These are phyloP conservation scores for Ceratocystis ficicola DNA, from an alignment of 2,329 filamentous ascomycete genomes.

Conservation along the genomic window DNA sequence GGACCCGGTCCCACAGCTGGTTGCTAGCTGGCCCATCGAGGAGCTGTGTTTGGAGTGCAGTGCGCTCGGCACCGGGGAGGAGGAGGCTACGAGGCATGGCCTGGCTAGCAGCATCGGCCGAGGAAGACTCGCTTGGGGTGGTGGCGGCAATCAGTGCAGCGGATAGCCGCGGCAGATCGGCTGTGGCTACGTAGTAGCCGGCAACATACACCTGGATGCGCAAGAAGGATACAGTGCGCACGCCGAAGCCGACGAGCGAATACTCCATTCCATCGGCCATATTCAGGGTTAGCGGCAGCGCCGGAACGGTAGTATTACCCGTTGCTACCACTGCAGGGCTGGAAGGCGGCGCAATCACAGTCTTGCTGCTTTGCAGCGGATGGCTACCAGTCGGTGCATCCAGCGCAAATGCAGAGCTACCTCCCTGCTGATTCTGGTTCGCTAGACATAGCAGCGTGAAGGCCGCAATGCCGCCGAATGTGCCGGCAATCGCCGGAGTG, in stretches of 20 bases:
- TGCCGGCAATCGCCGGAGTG: neutral
- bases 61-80: conserved; percentile 62
- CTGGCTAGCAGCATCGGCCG: no score
- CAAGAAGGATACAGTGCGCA: conserved; percentile 81
- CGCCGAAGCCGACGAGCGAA: conserved; percentile 74
- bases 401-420: neutral
- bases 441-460: neutral
- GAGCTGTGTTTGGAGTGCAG: conserved; percentile 54
- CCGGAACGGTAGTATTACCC: conserved; percentile 65
- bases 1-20: conserved; percentile 59
- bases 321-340: conserved; percentile 37
- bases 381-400: conserved; percentile 19
- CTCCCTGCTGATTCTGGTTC: neutral
- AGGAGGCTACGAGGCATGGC: conserved; percentile 31
- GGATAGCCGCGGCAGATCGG: conserved; percentile 73
- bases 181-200: conserved; percentile 76
- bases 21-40: conserved; percentile 58
- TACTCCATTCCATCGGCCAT: conserved; percentile 55
- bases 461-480: neutral
- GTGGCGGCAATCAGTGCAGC: conserved; percentile 61
- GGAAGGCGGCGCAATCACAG: conserved; percentile 10
- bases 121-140: conserved; percentile 49
- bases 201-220: conserved; percentile 89
- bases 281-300: conserved; percentile 61
- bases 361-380: conserved; percentile 16